Conservation (phyloP, 345 rosid species). For the Gossypium bickii region DNA sequence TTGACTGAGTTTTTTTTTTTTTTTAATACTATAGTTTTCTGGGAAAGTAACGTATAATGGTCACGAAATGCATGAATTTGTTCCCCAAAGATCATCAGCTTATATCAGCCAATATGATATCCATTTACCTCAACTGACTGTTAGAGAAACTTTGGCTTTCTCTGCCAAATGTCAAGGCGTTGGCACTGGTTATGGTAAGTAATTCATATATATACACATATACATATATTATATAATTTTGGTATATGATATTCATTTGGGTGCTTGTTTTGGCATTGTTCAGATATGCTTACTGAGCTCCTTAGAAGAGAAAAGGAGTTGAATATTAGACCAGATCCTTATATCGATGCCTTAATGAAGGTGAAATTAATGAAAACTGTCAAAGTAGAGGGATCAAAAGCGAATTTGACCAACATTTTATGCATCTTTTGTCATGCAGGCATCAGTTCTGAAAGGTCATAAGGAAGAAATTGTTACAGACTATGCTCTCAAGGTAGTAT, state of each 20-base stretch:
- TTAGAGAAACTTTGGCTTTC: slow-evolving; percentile 70
- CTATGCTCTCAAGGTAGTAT: slow-evolving; percentile 48
- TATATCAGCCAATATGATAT: slow-evolving; percentile 70
- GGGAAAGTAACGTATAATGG: slow-evolving; percentile 66
- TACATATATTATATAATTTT: too few species aligned
- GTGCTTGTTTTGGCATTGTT: background rate
- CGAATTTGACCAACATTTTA: background rate
- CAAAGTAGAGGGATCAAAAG: background rate
- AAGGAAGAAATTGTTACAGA: slow-evolving; percentile 52
- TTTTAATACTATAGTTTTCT: slow-evolving; percentile 29
- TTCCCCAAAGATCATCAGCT: slow-evolving; percentile 62
- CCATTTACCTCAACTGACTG: slow-evolving; percentile 60
- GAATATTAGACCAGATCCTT: slow-evolving; percentile 73
- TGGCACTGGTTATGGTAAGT: slow-evolving; percentile 59
- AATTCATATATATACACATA: too few species aligned
- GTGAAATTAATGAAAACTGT: slow-evolving; percentile 22
- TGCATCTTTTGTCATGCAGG: slow-evolving; percentile 30
- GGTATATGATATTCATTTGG: background rate
- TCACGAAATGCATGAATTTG: slow-evolving; percentile 52
- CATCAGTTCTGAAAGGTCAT: slow-evolving; percentile 40
- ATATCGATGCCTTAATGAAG: slow-evolving; percentile 82
- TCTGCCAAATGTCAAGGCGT: slow-evolving; percentile 80
- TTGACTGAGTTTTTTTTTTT: background rate
- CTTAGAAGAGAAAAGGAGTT: slow-evolving; percentile 69
- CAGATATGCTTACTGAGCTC: slow-evolving; percentile 72